Base-by-base conservation (phyloP, 257 asterid genomes). In the Prunella vulgaris region DNA sequence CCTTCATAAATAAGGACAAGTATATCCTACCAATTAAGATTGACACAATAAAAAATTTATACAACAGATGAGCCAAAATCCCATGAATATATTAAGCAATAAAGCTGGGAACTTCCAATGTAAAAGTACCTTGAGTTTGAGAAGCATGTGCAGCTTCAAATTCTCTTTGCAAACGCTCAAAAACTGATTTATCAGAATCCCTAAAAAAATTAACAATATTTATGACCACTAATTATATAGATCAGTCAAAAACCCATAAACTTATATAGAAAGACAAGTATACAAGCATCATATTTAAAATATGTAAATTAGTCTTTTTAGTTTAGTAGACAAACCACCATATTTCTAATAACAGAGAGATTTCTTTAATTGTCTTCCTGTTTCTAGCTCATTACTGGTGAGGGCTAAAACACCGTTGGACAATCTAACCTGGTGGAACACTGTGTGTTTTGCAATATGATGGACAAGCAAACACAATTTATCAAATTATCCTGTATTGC, bases 121-220 rank as follows among this genome's bases (percentile, higher is more conserved):
- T 27, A 54, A 71, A 68, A 42, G 64, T 82, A 94, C 99, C 99
- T 91, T 86, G 95, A 59, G 93, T 86, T 78, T 91, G 97, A 80
- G 93, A 86, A 72, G 92, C 90, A 33, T 86, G 92, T 2, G 96
- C 96, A 71, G 85, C 88, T 78, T 89, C 93, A 82, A 94, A 94
- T 78, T 91, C 99, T 77, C 85, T 86, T 65, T 87, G 95, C 80
- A 94, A 63, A 59, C 97, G 96, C 82, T 89, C 95, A 78, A 89
- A 91, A 60, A 89, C 77, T 22, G 85, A 81, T 87, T 88, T 94
- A 79, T 94, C 99, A 63, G 99, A 91, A 79, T 94, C 99, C 92
- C 99, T 91, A 74, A 46, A 46, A 52, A 78, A 58, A 38, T 30
- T 66, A 74, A 46, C 72, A 79, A 65, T 51, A 60, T 72, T 76